phyloP scores from a whole-genome alignment of 2,329 filamentous ascomycete species.

The Talaromyces islandicus region DNA sequence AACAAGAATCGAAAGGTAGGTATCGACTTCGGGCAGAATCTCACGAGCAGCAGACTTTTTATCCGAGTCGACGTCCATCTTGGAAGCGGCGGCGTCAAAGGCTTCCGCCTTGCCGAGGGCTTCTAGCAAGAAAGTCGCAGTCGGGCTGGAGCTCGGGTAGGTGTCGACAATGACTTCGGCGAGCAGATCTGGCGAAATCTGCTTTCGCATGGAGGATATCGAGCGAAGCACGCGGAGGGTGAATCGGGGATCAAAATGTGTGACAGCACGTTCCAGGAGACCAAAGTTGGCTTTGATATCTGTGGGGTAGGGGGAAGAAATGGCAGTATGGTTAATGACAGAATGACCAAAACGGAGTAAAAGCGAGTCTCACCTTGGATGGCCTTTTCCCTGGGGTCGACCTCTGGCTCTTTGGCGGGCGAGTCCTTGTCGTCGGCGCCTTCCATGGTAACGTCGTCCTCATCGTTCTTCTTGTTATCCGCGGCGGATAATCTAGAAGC shows the following conservation, averaged over 20 bases:
- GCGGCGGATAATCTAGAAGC: constrained; percentile 53
- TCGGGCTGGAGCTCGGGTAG: constrained; percentile 62
- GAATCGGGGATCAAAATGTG: constrained; percentile 91
- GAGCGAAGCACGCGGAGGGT: constrained; percentile 88
- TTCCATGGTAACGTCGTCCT: constrained; percentile 68
- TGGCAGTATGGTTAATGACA: constrained; percentile 1
- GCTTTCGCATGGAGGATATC: constrained; percentile 92
- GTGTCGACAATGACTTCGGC: constrained; percentile 75
- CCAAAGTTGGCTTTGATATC: constrained; percentile 94
- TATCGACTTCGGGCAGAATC: constrained; percentile 76
- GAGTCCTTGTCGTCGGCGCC: constrained; percentile 42
- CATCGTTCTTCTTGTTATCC: constrained; percentile 61
- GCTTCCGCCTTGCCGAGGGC: constrained; percentile 64
- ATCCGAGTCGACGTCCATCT: constrained; percentile 70
- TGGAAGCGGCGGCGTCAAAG: constrained; percentile 54
- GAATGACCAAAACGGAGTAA: background rate
- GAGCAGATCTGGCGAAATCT: constrained; percentile 74
- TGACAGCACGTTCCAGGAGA: constrained; percentile 84
- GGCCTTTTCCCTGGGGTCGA: constrained; percentile 46
- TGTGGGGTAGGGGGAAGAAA: constrained; percentile 34
- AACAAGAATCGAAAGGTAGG: constrained; percentile 78
- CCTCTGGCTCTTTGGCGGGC: constrained; percentile 38
- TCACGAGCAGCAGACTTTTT: constrained; percentile 63
- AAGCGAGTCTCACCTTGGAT: constrained; percentile 35
- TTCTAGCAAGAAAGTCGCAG: constrained; percentile 63